Evolutionary conservation across 2,329 filamentous ascomycete species (phyloP), one percentile per base, ranked within the genome.

Genomic region (Talaromyces sp.): DNA sequence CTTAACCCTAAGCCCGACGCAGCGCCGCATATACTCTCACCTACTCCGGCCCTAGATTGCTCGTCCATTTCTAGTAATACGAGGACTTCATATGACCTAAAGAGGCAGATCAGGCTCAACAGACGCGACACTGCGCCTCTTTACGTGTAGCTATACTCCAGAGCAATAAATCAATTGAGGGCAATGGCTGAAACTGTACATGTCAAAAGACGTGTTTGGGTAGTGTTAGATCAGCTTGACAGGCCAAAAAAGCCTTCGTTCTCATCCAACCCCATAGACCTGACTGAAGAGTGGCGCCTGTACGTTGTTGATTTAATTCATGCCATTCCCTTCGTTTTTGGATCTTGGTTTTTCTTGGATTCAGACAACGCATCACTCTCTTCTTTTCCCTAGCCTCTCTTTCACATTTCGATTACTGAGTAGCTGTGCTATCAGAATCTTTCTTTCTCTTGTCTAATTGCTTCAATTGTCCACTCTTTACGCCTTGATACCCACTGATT

Each of bases 251-350:
- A 16, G 23, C 31, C 28, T 35, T 54, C 11, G 5, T 23, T n/a
- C 31, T 35, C 40, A 12, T 50, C 25, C 46, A 50, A 31, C 46
- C 14, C 25, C 46, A 23, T 31, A 31, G 16, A 21, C 25, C 4
- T 3, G 16, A 21, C 12, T 50, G 23, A 28, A 31, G 46, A 28
- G 46, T 50, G 25, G 46, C 23, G 46, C 4, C 33, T 35, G 52
- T 31, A 42, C 21, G 50, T 35, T 54, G 31, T 54, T 35, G 54
- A 57, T 40, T 57, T 57, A 57, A 57, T 60, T 31, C 40, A 60
- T 37, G 57, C 57, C 57, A 52, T 60, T 60, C 31, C 46, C 46
- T 33, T 35, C 39, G 35, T 58, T 46, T 12, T 35, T 14, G 12
- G 44, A 7, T 35, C 42, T 60, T 50, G 28, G 40, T 60, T 23